These are phyloP conservation scores for Pachysandra terminalis DNA, from an alignment of 164 flowering plant genomes.

Conservation along the genomic window DNA sequence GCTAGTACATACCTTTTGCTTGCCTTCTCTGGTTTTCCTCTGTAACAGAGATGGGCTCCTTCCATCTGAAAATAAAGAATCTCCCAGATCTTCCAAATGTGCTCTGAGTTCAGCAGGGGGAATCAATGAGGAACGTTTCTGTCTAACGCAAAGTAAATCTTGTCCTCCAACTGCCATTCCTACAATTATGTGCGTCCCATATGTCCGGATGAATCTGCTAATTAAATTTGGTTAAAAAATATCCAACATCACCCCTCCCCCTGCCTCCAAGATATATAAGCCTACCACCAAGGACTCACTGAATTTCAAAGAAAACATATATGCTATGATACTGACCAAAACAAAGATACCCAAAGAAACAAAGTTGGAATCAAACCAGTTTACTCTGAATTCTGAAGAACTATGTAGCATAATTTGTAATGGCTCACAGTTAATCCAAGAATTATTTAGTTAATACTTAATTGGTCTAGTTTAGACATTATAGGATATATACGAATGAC, in stretches of 20 bases:
- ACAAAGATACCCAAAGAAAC: background rate
- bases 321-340: background rate
- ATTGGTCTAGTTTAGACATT: too few species aligned
- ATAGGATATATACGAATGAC: too few species aligned
- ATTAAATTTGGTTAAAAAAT: background rate
- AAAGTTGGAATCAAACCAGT: background rate
- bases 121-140: slow-evolving; percentile 62
- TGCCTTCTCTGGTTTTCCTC: slow-evolving; percentile 49
- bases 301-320: background rate
- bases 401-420: background rate
- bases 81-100: slow-evolving; percentile 83
- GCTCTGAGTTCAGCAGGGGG: slow-evolving; percentile 68
- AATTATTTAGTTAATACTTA: too few species aligned
- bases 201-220: slow-evolving; percentile 74
- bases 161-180: slow-evolving; percentile 91
- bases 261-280: too few species aligned
- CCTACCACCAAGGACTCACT: background rate
- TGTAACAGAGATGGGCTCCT: slow-evolving; percentile 46
- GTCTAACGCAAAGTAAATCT: slow-evolving; percentile 72
- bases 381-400: background rate
- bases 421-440: background rate
- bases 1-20: slow-evolving; percentile 38
- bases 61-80: slow-evolving; percentile 68
- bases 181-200: slow-evolving; percentile 83
- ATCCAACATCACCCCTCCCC: background rate